Conservation (phyloP, 2,329 filamentous ascomycete genomes). For the Colletotrichum orbiculare region DNA sequence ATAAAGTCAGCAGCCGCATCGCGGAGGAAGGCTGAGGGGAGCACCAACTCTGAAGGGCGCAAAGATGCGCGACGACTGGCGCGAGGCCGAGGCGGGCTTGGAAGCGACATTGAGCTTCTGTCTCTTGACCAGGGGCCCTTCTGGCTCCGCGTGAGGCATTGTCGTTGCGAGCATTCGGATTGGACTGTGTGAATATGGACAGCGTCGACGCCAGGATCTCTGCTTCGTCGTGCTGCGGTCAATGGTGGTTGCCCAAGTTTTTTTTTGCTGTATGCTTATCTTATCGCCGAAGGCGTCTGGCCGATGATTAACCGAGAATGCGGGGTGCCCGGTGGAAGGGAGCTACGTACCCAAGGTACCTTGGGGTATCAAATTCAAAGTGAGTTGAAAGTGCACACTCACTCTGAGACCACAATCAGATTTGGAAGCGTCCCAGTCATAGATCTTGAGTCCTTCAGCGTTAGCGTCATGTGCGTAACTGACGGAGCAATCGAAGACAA, state of each 20-base stretch:
- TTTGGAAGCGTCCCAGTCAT: too few relatives aligned
- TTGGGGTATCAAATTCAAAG: too few relatives aligned
- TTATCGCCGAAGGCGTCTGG: slow-evolving; percentile 18
- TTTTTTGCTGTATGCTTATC: slow-evolving; percentile 31
- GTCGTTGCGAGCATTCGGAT: slow-evolving; percentile 36
- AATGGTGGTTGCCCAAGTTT: slow-evolving; percentile 18
- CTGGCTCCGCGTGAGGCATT: slow-evolving; percentile 69
- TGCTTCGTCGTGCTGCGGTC: slow-evolving; percentile 25
- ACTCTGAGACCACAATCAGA: too few relatives aligned
- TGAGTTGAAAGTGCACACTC: too few relatives aligned
- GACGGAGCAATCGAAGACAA: too few relatives aligned
- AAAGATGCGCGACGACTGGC: slow-evolving; percentile 81
- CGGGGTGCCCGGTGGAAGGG: too few relatives aligned
- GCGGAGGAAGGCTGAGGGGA: neutral
- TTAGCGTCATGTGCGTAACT: too few relatives aligned
- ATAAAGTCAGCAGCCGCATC: slow-evolving; percentile 11
- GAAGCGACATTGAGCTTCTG: slow-evolving; percentile 70
- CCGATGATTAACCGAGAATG: slow-evolving; percentile 15
- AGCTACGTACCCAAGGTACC: too few relatives aligned
- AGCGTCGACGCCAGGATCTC: slow-evolving; percentile 2
- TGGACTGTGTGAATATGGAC: slow-evolving; percentile 3
- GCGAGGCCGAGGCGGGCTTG: slow-evolving; percentile 50
- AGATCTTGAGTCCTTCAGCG: too few relatives aligned
- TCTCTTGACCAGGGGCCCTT: slow-evolving; percentile 78
- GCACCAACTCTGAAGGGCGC: slow-evolving; percentile 85